Evolutionary conservation across 2,329 filamentous ascomycete genomes (phyloP).

Genomic region (Cladosporium austrohemisphaericum): DNA sequence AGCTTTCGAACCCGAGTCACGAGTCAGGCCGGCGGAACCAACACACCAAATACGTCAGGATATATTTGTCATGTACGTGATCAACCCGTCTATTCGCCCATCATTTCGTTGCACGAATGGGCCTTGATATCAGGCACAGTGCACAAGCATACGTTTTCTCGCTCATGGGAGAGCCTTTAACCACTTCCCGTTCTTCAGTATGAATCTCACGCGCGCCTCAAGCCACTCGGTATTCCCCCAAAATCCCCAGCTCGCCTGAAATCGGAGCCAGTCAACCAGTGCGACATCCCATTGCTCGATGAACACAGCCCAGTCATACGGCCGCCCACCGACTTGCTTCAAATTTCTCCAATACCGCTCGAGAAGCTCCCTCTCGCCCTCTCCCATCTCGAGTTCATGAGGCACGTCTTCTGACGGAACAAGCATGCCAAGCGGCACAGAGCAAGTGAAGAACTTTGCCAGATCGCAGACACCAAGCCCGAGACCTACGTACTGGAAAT

Average conservation of each 20-base stretch:
- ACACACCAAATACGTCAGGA: no score
- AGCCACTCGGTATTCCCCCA: conserved; percentile 29
- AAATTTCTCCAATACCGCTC: conserved; percentile 46
- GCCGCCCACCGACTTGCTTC: conserved; percentile 28
- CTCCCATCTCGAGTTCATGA: conserved; percentile 45
- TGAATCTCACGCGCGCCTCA: conserved; percentile 21
- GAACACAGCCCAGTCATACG: conserved; percentile 55
- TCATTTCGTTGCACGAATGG: no score
- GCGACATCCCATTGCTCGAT: conserved; percentile 63
- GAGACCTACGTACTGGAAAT: conserved; percentile 66
- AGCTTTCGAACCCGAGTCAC: no score
- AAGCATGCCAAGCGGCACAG: conserved; percentile 56
- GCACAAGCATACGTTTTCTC: no score
- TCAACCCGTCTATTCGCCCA: no score
- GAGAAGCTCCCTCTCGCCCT: conserved; percentile 52
- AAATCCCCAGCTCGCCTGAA: conserved; percentile 35
- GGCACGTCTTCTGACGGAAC: conserved; percentile 31
- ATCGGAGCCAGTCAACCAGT: conserved; percentile 61
- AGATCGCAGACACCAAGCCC: conserved; percentile 64
- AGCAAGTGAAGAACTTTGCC: conserved; percentile 65
- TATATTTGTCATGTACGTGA: no score
- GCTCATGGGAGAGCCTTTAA: conserved; percentile 13
- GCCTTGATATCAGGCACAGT: no score
- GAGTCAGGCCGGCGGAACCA: no score
- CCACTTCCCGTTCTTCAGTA: conserved; percentile 21